A percentile compares a stretch with the other conserved stretches of the same genome.
Conservation (phyloP, 306 rosid genomes). For the Malus fusca region DNA sequence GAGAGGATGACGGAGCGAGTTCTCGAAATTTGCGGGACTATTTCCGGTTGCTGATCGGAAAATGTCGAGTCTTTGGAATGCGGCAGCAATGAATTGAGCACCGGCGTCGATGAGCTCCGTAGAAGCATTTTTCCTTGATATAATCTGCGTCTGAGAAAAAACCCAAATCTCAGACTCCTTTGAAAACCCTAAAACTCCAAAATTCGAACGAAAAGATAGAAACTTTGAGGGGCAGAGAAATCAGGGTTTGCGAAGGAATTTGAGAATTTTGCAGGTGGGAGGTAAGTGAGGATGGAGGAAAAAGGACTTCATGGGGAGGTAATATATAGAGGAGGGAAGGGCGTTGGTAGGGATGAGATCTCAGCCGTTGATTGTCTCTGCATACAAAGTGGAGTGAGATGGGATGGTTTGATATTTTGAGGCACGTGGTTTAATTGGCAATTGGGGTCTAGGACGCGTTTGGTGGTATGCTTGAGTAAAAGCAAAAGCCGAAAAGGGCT, state of each 20-base stretch:
- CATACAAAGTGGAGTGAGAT: too few species aligned
- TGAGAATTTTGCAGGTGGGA: neutral
- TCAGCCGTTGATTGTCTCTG: slow-evolving; percentile 20
- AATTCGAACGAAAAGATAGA: neutral
- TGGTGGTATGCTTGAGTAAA: neutral
- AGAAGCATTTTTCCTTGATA: slow-evolving; percentile 23
- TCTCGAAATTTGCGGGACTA: slow-evolving; percentile 9
- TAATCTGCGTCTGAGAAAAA: neutral
- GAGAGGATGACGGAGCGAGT: slow-evolving; percentile 7
- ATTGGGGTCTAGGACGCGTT: neutral
- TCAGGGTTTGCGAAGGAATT: neutral
- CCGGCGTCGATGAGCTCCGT: slow-evolving; percentile 32
- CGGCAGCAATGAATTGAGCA: slow-evolving; percentile 31
- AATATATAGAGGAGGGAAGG: slow-evolving; percentile 6
- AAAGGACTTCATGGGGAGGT: neutral
- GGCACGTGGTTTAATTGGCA: neutral
- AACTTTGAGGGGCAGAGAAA: neutral
- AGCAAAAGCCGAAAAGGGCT: neutral
- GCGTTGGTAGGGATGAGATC: slow-evolving; percentile 1
- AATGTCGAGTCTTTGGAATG: slow-evolving; percentile 12
- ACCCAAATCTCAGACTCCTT: neutral
- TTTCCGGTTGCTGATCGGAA: slow-evolving; percentile 11
- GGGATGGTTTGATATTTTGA: neutral
- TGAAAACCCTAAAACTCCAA: neutral
- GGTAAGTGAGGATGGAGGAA: neutral